Evolutionary conservation across 1,284 basidiomycete genomes (phyloP).

Genomic region (Bondarzewia mesenterica): DNA sequence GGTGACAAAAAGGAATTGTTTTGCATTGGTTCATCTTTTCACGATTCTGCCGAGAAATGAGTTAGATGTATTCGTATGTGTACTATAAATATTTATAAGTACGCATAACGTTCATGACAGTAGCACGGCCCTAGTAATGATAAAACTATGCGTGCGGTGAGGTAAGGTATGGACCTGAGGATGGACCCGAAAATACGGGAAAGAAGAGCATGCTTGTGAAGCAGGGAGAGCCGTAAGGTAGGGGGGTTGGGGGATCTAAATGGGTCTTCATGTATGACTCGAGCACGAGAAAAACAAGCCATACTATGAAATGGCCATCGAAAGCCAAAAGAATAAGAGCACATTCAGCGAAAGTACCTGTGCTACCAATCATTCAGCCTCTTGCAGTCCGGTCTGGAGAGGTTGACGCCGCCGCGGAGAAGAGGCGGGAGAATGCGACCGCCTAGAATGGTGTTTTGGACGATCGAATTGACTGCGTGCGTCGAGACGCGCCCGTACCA

Average conservation of each 20-base stretch:
- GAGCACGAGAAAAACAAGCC: neutral
- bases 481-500: slow-evolving; percentile 94
- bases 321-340: neutral
- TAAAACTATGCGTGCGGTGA: neutral
- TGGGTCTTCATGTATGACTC: neutral
- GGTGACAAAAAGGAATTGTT: too few species aligned
- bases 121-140: neutral
- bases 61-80: too few species aligned
- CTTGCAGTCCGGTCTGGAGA: slow-evolving; percentile 58
- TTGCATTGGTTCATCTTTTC: too few species aligned
- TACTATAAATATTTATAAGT: too few species aligned
- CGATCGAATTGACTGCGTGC: slow-evolving; percentile 81
- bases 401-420: slow-evolving; percentile 75
- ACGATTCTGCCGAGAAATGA: too few species aligned
- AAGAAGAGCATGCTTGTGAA: neutral
- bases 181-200: neutral
- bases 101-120: too few species aligned
- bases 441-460: slow-evolving; percentile 77
- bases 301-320: neutral
- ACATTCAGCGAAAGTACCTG: too few species aligned
- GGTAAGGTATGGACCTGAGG: neutral
- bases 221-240: neutral
- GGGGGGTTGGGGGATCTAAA: neutral
- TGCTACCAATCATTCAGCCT: slow-evolving; percentile 67
- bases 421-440: slow-evolving; percentile 80